These are phyloP conservation scores for Microdochium trichocladiopsis DNA, from an alignment of 2,329 filamentous ascomycete genomes.

Conservation along the genomic window DNA sequence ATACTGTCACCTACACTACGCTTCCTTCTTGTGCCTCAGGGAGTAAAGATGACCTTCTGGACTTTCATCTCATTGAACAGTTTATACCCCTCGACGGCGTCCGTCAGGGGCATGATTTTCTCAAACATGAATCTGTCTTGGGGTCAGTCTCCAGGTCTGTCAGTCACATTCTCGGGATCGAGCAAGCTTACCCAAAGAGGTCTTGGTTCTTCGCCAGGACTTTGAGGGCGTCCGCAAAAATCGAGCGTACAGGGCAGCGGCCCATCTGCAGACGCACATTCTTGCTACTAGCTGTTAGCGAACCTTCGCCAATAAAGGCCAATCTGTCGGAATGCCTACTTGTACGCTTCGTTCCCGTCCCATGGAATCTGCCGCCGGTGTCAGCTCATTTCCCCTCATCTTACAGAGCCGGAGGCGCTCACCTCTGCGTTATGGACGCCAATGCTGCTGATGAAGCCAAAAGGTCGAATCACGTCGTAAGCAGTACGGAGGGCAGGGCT, in stretches of 20 bases:
- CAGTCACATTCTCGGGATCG: constrained; percentile 1
- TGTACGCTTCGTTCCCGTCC: constrained; percentile 56
- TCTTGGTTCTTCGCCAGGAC: constrained; percentile 61
- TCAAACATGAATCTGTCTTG: constrained; percentile 64
- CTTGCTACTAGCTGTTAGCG: constrained; percentile 41
- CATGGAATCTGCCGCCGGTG: constrained; percentile 51
- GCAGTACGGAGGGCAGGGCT: constrained; percentile 62
- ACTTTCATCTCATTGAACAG: constrained; percentile 67
- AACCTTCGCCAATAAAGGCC: not conserved
- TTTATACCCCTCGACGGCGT: constrained; percentile 62
- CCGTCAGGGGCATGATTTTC: constrained; percentile 62
- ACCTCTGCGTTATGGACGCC: constrained; percentile 71
- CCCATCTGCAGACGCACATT: constrained; percentile 71
- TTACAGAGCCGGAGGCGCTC: constrained; percentile 10
- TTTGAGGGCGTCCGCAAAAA: constrained; percentile 59
- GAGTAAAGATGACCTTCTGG: constrained; percentile 66
- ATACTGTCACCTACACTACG: constrained; percentile 9
- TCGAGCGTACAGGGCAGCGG: constrained; percentile 65
- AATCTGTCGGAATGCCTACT: constrained; percentile 24
- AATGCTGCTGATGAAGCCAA: constrained; percentile 67
- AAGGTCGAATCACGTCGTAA: constrained; percentile 65
- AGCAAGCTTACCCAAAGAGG: constrained; percentile 50
- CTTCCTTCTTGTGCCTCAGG: constrained; percentile 17
- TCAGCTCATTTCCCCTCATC: constrained; percentile 10
- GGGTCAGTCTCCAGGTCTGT: constrained; percentile 7